These are phyloP conservation scores for Rhypophila decipiens DNA, from an alignment of 495 filamentous ascomycete genomes.

Conservation along the genomic window DNA sequence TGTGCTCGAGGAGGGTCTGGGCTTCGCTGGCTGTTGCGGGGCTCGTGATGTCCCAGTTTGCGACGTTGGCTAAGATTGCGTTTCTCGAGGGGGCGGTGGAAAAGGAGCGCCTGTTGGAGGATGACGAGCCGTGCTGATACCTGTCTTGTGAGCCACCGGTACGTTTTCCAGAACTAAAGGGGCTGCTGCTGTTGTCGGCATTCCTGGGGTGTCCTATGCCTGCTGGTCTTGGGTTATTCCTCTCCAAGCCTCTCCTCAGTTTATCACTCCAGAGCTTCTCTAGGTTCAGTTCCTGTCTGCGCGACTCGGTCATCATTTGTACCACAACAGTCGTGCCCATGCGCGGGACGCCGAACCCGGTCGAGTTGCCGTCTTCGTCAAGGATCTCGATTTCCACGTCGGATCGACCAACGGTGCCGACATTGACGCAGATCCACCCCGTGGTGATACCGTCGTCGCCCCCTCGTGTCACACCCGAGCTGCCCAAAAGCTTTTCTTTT, in stretches of 20 bases:
- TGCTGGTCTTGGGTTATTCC: too few species aligned
- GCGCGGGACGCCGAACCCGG: slow-evolving; percentile 69
- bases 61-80: too few species aligned
- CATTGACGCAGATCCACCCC: slow-evolving; percentile 93
- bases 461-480: slow-evolving; percentile 38
- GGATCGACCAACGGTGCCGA: slow-evolving; percentile 58
- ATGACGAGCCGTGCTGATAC: too few species aligned
- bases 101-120: too few species aligned
- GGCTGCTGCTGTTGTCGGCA: too few species aligned
- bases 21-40: neutral
- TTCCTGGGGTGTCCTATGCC: too few species aligned
- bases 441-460: slow-evolving; percentile 76
- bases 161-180: too few species aligned
- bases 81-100: too few species aligned
- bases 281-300: slow-evolving; percentile 75
- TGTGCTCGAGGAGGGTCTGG: too few species aligned
- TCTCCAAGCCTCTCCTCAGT: slow-evolving; percentile 15
- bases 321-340: slow-evolving; percentile 62
- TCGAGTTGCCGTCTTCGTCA: slow-evolving; percentile 41
- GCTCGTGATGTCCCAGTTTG: neutral
- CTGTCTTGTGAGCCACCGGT: too few species aligned
- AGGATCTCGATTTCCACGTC: slow-evolving; percentile 34
- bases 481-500: slow-evolving; percentile 66
- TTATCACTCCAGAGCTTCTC: slow-evolving; percentile 67
- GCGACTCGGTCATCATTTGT: slow-evolving; percentile 83